These are phyloP conservation scores for Aureobasidium namibiae DNA, from an alignment of 2,329 filamentous ascomycete genomes.

Conservation along the genomic window DNA sequence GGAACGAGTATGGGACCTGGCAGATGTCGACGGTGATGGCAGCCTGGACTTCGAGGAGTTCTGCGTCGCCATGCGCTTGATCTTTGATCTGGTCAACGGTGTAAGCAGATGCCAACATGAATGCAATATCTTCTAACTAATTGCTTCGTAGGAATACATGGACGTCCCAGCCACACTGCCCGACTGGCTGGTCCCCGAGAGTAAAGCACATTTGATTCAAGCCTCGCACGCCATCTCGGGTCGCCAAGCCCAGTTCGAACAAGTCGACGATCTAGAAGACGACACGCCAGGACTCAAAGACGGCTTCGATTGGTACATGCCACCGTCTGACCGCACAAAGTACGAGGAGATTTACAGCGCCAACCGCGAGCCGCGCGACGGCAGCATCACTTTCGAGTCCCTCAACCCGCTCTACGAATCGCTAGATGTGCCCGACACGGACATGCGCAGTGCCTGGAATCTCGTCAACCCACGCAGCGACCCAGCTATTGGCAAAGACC, in stretches of 20 bases:
- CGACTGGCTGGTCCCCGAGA: constrained; percentile 95
- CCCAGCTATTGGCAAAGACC: constrained; percentile 85
- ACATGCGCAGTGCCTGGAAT: constrained; percentile 91
- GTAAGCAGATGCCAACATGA: constrained; percentile 40
- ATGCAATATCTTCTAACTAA: background rate
- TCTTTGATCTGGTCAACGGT: constrained; percentile 94
- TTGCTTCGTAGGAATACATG: constrained; percentile 63
- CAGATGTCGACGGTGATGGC: constrained; percentile 94
- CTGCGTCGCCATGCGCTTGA: constrained; percentile 95
- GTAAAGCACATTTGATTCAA: constrained; percentile 83
- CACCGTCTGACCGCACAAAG: constrained; percentile 77
- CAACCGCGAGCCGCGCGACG: constrained; percentile 70
- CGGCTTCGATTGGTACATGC: constrained; percentile 99
- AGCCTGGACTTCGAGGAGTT: constrained; percentile 99
- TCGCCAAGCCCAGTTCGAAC: constrained; percentile 74
- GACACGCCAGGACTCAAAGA: constrained; percentile 82
- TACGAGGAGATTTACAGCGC: constrained; percentile 97
- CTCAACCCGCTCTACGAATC: constrained; percentile 79
- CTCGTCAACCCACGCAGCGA: constrained; percentile 86
- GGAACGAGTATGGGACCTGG: constrained; percentile 95
- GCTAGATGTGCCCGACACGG: constrained; percentile 63
- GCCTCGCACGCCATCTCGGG: constrained; percentile 72
- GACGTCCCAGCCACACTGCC: constrained; percentile 82
- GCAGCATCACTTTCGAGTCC: constrained; percentile 65
- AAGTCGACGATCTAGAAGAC: constrained; percentile 65